Evolutionary conservation across 352 stramenopile genomes (phyloP).

Genomic region (Pythium plurisporium): DNA sequence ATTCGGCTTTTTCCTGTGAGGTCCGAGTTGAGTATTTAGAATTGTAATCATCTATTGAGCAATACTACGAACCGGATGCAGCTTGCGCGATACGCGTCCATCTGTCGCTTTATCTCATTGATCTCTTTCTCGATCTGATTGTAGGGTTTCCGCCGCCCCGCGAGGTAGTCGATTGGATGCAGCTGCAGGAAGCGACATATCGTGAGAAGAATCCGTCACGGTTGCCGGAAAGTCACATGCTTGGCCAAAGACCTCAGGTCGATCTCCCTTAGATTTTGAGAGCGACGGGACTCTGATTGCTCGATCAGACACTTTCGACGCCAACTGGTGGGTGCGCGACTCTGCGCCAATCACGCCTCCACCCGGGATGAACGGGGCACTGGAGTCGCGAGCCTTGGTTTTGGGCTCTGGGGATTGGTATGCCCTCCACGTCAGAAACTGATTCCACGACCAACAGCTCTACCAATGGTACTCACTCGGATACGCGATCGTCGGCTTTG

Average conservation of each 20-base stretch:
- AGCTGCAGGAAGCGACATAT: slow-evolving; percentile 20
- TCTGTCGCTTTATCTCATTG: slow-evolving; percentile 60
- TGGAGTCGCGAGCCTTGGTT: slow-evolving; percentile 32
- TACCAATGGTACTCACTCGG: slow-evolving; percentile 29
- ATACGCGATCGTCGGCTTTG: slow-evolving; percentile 69
- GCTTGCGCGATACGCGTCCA: slow-evolving; percentile 55
- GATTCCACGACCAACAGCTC: neutral
- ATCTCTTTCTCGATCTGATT: slow-evolving; percentile 77
- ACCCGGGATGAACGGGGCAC: slow-evolving; percentile 62
- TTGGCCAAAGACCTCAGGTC: slow-evolving; percentile 29
- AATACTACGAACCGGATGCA: slow-evolving; percentile 52
- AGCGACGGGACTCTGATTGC: slow-evolving; percentile 50
- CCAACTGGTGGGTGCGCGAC: slow-evolving; percentile 43
- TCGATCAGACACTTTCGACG: slow-evolving; percentile 54
- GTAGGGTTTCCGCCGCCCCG: slow-evolving; percentile 51
- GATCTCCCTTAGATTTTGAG: slow-evolving; percentile 17
- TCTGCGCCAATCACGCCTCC: slow-evolving; percentile 35
- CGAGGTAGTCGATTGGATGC: slow-evolving; percentile 57
- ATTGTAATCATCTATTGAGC: no score
- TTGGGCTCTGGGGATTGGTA: slow-evolving; percentile 70
- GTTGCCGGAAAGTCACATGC: neutral
- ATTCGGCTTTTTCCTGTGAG: slow-evolving; percentile 39
- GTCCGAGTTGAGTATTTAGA: no score
- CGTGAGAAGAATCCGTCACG: neutral
- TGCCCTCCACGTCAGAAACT: neutral